Percentiles rank a stretch among this genome's conserved stretches.
Evolutionary conservation across 495 filamentous ascomycete species (phyloP).

Genomic region (Aspergillus steynii): DNA sequence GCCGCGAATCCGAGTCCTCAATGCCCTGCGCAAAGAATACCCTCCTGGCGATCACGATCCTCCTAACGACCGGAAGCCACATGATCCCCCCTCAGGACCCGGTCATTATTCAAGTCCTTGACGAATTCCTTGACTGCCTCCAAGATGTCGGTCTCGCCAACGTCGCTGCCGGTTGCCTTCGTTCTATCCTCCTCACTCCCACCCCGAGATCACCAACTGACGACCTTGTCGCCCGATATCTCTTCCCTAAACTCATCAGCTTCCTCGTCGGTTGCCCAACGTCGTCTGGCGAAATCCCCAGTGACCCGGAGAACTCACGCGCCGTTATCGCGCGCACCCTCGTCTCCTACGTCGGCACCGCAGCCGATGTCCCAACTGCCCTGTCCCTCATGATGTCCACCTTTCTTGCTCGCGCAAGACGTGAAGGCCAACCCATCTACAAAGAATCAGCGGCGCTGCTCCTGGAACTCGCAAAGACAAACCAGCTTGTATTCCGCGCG

Average conservation of each 20-base stretch:
- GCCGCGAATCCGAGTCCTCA: conserved; percentile 75
- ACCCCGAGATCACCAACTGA: conserved; percentile 64
- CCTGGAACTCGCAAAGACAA: conserved; percentile 75
- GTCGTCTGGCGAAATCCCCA: conserved; percentile 49
- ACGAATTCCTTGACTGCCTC: conserved; percentile 81
- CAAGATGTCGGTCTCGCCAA: conserved; percentile 76
- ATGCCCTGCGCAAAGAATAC: conserved; percentile 91
- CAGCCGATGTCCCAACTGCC: conserved; percentile 57
- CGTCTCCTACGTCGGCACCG: conserved; percentile 62
- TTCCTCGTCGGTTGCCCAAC: conserved; percentile 68
- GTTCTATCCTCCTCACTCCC: conserved; percentile 75
- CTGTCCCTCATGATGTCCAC: conserved; percentile 76
- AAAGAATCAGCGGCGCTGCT: conserved; percentile 72
- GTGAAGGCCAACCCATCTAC: conserved; percentile 49
- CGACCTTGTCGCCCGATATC: conserved; percentile 68
- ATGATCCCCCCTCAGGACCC: conserved; percentile 71
- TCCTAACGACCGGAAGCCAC: conserved; percentile 77
- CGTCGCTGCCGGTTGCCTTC: conserved; percentile 83
- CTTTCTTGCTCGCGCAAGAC: conserved; percentile 69
- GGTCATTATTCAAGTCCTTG: conserved; percentile 64
- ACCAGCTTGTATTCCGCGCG: conserved; percentile 71
- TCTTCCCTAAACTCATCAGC: conserved; percentile 73
- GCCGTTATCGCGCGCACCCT: conserved; percentile 70
- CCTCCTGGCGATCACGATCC: conserved; percentile 81
- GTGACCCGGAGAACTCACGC: conserved; percentile 74